Evolutionary conservation across 1,284 basidiomycete genomes (phyloP), one percentile per base, ranked within the genome.

Genomic region (Ustilago bromivora): DNA sequence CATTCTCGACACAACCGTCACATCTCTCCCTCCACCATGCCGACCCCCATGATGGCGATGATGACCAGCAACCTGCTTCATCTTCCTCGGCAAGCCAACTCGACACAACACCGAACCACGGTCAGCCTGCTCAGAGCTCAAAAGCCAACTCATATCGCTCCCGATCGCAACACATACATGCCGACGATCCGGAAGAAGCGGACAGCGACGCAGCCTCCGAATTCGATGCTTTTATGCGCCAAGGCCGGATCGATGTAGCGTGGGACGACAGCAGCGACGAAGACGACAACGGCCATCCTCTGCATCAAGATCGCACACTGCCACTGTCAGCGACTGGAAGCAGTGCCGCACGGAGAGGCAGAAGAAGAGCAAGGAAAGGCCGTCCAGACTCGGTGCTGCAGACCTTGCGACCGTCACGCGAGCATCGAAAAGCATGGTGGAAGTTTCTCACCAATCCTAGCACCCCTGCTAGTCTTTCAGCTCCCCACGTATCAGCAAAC

Each of bases 401-500:
- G 13, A 61, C 75, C 17, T 47, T 78, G 40, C 53, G 71, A 2
- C 71, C 66, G 28, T 35, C 71, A 12, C 63, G 66, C 12, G 66
- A 73, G 57, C 64, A 72, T 57, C 63, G 71, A 4, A 57, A 43
- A 58, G 61, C 65, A 35, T 80, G 78, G 80, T 71, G 75, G 58
- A 77, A 69, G 41, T 62, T 82, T 2, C 71, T 80, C 31, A 76
- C 78, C 41, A 79, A 76, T 19, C 78, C 82, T 2, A 66, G 78
- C 31, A 66, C 69, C 19, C 82, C 82, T n/a, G 82, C 82, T 8
- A 78, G 79, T 31, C 70, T 85, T 11, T 82, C 82, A 4, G 72
- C 72, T 3, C 78, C 79, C 3, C 79, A 84, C 55, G 84, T 85
- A 23, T 76, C 81, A 7, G 72, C 80, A 63, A 85, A 85, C 49